Base-by-base conservation (phyloP, 2,329 filamentous ascomycete species). In the Ophiostoma tasmaniense region DNA sequence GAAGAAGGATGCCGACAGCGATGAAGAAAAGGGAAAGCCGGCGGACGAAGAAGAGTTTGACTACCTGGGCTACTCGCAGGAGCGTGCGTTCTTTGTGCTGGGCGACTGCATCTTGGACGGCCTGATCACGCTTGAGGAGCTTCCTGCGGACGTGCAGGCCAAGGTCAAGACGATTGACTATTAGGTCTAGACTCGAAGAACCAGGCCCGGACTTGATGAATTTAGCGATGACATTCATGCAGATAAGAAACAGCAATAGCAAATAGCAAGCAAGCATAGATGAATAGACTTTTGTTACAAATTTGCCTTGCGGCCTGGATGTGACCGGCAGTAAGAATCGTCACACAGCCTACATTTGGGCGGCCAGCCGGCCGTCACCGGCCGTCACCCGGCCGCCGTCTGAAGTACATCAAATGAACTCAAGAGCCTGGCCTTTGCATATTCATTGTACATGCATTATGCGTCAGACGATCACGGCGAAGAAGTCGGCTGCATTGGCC, bases 11-110 rank as follows among this genome's bases (percentile, higher is more conserved):
- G 91, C 91, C 61, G 8, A 25, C 35, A 20, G n/a, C n/a, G n/a
- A 25, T 6, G 37, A 25, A 30, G 25, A 59, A 25, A 35, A 14
- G 50, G 22, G 17, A 61, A 33, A 20, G 11, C 70, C 75, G 76
- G 71, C 6, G 62, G 67, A 42, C 25, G 66, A 25, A 8, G 91
- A 92, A 61, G 91, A 92, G 75, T 99, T 98, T 76, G 93, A 99
- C 78, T 99, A 98, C 77, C 82, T 99, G 30, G 87, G 86, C 13
- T 99, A 98, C 79, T 89, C 95, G 8, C 92, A 97, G 79, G 91
- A 97, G 73, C 85, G 95, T 17, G 93, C 92, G 0, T 83, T 95
- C 80, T 95, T 97, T 79, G 95, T 99, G 80, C 96, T 94, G 91
- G 93, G 93, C 1, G 95, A 99, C 80, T 88, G 92, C 67, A 81